phyloP scores from a whole-genome alignment of 176 grass and related monocot species.

The Oryza coarctata region DNA sequence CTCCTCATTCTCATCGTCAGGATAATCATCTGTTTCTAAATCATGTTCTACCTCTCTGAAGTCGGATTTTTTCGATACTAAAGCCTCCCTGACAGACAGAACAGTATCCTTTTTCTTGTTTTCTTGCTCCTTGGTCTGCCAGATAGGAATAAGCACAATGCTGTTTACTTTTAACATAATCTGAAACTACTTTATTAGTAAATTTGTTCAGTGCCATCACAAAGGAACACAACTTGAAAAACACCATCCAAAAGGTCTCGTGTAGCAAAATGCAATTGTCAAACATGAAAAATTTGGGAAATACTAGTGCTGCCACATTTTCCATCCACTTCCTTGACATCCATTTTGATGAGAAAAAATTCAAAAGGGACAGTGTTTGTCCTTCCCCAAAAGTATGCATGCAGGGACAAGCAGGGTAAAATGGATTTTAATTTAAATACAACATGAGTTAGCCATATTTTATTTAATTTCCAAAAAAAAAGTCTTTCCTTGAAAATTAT shows the following conservation, averaged over 20 bases:
- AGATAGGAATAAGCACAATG: conserved; percentile 17
- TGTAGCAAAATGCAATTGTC: background rate
- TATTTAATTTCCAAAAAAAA: background rate
- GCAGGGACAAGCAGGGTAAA: background rate
- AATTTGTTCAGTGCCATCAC: background rate
- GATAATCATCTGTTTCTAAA: conserved; percentile 50
- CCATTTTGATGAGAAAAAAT: background rate
- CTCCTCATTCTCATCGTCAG: conserved; percentile 66
- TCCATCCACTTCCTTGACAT: background rate
- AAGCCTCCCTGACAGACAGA: conserved; percentile 71
- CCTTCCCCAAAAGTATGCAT: too few relatives aligned
- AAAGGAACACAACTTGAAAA: background rate
- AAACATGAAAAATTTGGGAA: background rate
- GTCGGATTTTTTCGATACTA: conserved; percentile 73
- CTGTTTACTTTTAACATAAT: conserved; percentile 7
- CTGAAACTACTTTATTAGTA: conserved; percentile 5
- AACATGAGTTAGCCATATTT: background rate
- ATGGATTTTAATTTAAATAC: background rate
- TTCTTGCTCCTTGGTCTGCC: conserved; percentile 65
- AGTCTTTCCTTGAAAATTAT: background rate
- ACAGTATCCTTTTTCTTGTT: conserved; percentile 76
- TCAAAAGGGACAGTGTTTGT: background rate
- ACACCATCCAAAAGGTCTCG: background rate
- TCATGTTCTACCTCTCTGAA: conserved; percentile 37
- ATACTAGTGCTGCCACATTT: background rate